Evolutionary conservation across 129 eudicot species (phyloP).

Genomic region (Flaveria linearis): DNA sequence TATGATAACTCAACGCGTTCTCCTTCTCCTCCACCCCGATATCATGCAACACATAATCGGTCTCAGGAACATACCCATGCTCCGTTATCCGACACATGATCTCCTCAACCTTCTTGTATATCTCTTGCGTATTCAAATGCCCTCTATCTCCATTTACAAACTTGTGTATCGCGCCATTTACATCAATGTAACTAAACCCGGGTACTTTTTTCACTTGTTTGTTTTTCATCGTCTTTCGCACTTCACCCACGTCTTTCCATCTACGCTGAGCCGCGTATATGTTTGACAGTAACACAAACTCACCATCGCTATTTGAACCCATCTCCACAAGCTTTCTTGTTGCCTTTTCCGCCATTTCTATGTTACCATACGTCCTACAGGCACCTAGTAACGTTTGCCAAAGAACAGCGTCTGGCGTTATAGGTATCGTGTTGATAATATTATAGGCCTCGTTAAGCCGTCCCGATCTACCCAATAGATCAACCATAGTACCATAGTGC

Average conservation of each 20-base stretch:
- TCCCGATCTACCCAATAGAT: conserved; percentile 83
- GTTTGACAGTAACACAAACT: conserved; percentile 74
- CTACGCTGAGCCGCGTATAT: conserved; percentile 81
- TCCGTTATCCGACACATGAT: conserved; percentile 59
- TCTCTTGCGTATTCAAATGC: conserved; percentile 53
- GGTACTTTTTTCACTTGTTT: conserved; percentile 80
- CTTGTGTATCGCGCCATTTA: conserved; percentile 57
- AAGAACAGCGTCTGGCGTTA: conserved; percentile 71
- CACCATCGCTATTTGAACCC: conserved; percentile 80
- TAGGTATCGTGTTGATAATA: conserved; percentile 64
- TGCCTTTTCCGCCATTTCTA: conserved; percentile 79
- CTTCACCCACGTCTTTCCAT: conserved; percentile 84
- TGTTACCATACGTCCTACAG: conserved; percentile 69
- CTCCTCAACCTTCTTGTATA: conserved; percentile 77
- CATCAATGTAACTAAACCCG: conserved; percentile 81
- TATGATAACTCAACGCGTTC: conserved; percentile 71
- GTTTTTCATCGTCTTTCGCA: conserved; percentile 65
- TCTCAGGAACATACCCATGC: conserved; percentile 69
- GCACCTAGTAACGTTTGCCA: conserved; percentile 94
- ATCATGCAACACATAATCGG: conserved; percentile 82
- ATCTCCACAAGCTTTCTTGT: conserved; percentile 77
- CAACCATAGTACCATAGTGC: conserved; percentile 88
- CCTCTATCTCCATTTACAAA: conserved; percentile 73
- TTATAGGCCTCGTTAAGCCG: conserved; percentile 64
- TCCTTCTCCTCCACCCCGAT: conserved; percentile 87